Conservation (phyloP, 139 green algal genomes). For the Protoeuglena noctilucae region DNA sequence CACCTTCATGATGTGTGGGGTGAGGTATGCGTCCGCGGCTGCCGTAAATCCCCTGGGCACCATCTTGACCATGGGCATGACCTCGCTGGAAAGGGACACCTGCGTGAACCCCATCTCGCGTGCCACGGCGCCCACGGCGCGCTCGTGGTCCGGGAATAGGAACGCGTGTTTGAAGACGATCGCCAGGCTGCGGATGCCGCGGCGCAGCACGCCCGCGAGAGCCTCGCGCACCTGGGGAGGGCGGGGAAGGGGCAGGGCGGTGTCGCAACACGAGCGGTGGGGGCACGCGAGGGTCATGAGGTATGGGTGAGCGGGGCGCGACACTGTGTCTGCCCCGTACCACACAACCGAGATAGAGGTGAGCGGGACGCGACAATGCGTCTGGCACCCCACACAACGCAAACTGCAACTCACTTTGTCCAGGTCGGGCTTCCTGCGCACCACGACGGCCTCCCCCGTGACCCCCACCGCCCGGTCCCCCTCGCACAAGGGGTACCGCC, state of each 20-base stretch:
- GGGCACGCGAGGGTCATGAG: too few species aligned
- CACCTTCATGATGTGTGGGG: conserved; percentile 64
- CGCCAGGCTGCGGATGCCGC: conserved; percentile 65
- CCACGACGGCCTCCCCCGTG: conserved; percentile 62
- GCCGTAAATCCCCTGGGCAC: conserved; percentile 92
- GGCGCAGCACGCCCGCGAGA: conserved; percentile 30
- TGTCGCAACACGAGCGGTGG: too few species aligned
- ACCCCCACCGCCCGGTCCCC: too few species aligned
- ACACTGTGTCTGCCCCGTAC: too few species aligned
- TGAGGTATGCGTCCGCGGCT: conserved; percentile 87
- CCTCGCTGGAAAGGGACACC: conserved; percentile 52
- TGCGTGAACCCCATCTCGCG: conserved; percentile 58
- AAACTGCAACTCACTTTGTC: not conserved
- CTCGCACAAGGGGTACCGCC: too few species aligned
- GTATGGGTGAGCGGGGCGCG: too few species aligned
- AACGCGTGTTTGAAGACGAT: conserved; percentile 87
- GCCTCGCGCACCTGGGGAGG: conserved; percentile 2
- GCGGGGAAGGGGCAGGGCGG: too few species aligned
- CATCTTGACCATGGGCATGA: conserved; percentile 95
- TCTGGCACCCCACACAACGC: not conserved
- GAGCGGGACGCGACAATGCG: not conserved
- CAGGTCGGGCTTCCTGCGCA: conserved; percentile 44
- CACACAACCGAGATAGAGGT: not conserved
- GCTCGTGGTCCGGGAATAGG: conserved; percentile 78
- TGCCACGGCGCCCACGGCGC: conserved; percentile 44